Percentiles rank a stretch among this genome's conserved stretches.
These are phyloP conservation scores for Spathaspora gorwiae DNA, from an alignment of 805 yeast species.

Conservation along the genomic window DNA sequence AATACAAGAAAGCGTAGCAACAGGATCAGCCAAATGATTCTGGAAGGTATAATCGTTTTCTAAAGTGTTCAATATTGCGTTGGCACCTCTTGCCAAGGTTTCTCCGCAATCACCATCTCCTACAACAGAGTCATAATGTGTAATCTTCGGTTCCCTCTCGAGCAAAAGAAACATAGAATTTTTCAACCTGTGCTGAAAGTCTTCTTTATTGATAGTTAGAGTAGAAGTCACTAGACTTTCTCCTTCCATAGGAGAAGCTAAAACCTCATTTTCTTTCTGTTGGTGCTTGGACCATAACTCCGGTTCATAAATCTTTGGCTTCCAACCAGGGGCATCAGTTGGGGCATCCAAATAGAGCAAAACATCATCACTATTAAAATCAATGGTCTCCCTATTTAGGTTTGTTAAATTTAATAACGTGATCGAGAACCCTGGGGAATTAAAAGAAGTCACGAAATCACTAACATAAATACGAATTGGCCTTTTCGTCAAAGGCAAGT, in stretches of 20 bases:
- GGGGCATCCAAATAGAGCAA: conserved; percentile 62
- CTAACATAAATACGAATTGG: conserved; percentile 74
- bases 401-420: conserved; percentile 70
- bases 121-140: conserved; percentile 79
- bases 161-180: conserved; percentile 33
- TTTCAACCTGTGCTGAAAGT: conserved; percentile 49
- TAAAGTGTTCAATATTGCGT: conserved; percentile 58
- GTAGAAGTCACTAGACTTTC: conserved; percentile 21
- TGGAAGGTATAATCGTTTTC: conserved; percentile 27
- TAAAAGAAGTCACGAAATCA: conserved; percentile 81
- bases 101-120: conserved; percentile 99
- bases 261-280: conserved; percentile 12
- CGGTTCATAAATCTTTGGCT: conserved; percentile 31
- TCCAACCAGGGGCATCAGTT: conserved; percentile 85
- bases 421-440: conserved; percentile 88
- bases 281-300: conserved; percentile 22
- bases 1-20: conserved; percentile 58
- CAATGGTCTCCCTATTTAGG: conserved; percentile 29
- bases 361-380: conserved; percentile 22
- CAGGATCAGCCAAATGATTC: conserved; percentile 40
- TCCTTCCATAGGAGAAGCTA: conserved; percentile 26
- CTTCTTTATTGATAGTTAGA: conserved; percentile 29
- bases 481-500: conserved; percentile 48
- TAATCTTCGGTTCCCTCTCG: conserved; percentile 67
- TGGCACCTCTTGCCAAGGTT: conserved; percentile 78